A percentile compares a stretch with the other conserved stretches of the same genome.
These are phyloP conservation scores for Neofusicoccum kwambonambiense DNA, from an alignment of 2,329 filamentous ascomycete species.

Conservation along the genomic window DNA sequence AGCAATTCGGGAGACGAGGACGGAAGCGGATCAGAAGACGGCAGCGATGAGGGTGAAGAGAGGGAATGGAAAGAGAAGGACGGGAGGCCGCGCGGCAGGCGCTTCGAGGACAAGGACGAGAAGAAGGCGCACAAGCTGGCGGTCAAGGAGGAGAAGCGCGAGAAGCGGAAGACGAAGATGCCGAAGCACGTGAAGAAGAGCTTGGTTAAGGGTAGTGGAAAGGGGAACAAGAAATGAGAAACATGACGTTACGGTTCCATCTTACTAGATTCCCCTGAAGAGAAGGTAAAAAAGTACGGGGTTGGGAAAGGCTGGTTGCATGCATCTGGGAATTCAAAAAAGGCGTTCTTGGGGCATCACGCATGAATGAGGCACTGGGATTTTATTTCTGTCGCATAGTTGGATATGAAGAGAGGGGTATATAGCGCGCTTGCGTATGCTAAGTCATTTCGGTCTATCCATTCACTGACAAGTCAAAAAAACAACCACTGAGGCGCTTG, in stretches of 20 bases:
- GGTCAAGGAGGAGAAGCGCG: constrained; percentile 92
- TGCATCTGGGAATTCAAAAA: not conserved
- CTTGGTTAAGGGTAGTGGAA: constrained; percentile 55
- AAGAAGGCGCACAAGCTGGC: constrained; percentile 87
- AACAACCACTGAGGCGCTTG: not conserved
- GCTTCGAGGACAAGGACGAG: constrained; percentile 86
- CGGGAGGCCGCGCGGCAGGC: constrained; percentile 32
- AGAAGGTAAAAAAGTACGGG: not conserved
- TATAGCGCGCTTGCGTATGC: constrained; percentile 2
- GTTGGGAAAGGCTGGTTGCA: not conserved
- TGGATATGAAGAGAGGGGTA: not conserved
- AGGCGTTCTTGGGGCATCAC: not conserved
- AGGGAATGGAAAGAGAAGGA: constrained; percentile 33
- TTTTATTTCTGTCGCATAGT: not conserved
- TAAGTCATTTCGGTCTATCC: not conserved
- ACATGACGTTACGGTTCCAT: not conserved
- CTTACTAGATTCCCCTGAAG: not conserved
- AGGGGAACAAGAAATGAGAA: constrained; percentile 7
- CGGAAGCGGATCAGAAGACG: constrained; percentile 26
- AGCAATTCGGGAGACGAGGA: constrained; percentile 37
- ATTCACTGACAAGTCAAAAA: not conserved
- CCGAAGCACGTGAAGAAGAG: constrained; percentile 96
- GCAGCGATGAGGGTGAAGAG: constrained; percentile 7
- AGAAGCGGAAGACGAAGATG: constrained; percentile 92
- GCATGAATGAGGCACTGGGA: not conserved